phyloP scores from a whole-genome alignment of 1,139 yeast genomes.

The Yamadazyma diospyri region DNA sequence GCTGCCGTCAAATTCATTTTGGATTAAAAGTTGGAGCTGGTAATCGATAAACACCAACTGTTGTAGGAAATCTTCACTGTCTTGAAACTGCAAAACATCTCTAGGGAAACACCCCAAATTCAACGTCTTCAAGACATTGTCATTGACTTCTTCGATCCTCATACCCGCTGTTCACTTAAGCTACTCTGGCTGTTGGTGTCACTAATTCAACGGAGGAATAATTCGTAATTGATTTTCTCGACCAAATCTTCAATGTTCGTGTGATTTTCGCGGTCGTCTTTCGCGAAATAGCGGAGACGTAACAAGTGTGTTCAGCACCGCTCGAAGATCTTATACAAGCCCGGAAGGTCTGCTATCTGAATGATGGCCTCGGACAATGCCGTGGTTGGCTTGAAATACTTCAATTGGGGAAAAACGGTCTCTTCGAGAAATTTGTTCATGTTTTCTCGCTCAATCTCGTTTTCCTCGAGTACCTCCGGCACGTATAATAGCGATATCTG shows the following conservation, averaged over 20 bases:
- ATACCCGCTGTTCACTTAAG: too few species aligned
- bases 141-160: constrained; percentile 13
- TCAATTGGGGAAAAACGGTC: constrained; percentile 62
- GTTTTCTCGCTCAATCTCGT: constrained; percentile 15
- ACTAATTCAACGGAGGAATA: neutral
- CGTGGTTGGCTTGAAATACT: constrained; percentile 65
- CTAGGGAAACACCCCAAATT: constrained; percentile 40
- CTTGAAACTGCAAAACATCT: constrained; percentile 30
- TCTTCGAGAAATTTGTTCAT: constrained; percentile 47
- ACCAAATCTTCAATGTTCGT: constrained; percentile 1
- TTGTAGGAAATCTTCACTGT: constrained; percentile 33
- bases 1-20: constrained; percentile 28
- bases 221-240: constrained; percentile 2
- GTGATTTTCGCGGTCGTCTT: constrained; percentile 5
- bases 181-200: too few species aligned
- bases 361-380: constrained; percentile 52
- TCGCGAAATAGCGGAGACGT: too few species aligned
- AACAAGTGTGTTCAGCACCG: constrained; percentile 59
- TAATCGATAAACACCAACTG: constrained; percentile 39
- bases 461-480: constrained; percentile 52
- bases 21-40: constrained; percentile 34
- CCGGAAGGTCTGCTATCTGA: constrained; percentile 90
- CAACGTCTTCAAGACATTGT: constrained; percentile 19
- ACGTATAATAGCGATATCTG: constrained; percentile 73
- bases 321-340: constrained; percentile 87